Conservation (phyloP, 257 asterid species). For the Solanum phureja region DNA sequence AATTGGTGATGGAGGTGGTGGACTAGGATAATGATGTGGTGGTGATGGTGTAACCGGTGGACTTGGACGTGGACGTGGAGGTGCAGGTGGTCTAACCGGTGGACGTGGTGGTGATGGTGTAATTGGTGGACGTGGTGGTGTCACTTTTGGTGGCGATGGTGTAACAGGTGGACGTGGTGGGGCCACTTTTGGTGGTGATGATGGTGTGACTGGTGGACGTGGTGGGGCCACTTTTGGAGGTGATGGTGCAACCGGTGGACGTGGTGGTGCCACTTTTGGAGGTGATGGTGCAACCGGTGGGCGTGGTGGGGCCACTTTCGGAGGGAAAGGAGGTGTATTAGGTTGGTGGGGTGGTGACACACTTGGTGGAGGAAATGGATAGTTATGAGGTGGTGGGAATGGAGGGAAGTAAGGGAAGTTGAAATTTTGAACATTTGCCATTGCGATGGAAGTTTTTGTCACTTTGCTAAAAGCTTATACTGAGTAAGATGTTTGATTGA, state of each 20-base stretch:
- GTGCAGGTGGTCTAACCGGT: too few relatives aligned
- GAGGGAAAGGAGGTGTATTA: constrained; percentile 6
- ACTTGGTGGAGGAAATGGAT: constrained; percentile 20
- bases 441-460: background rate
- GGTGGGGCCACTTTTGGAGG: too few relatives aligned
- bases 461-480: background rate
- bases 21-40: too few relatives aligned
- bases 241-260: constrained; percentile 5
- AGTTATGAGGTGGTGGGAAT: constrained; percentile 23
- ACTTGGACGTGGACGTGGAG: background rate
- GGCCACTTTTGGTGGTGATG: background rate
- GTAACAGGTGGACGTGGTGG: background rate
- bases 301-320: background rate
- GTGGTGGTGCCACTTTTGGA: background rate
- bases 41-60: background rate
- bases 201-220: background rate
- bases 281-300: constrained; percentile 7
- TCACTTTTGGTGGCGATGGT: constrained; percentile 1
- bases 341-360: constrained; percentile 14
- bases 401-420: constrained; percentile 23
- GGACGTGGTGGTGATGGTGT: background rate
- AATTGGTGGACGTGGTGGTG: background rate
- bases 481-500: background rate
- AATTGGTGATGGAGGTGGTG: background rate
- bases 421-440: constrained; percentile 17